Evolutionary conservation across 1,284 basidiomycete genomes (phyloP).

Genomic region (Microbotryomycetes sp.): DNA sequence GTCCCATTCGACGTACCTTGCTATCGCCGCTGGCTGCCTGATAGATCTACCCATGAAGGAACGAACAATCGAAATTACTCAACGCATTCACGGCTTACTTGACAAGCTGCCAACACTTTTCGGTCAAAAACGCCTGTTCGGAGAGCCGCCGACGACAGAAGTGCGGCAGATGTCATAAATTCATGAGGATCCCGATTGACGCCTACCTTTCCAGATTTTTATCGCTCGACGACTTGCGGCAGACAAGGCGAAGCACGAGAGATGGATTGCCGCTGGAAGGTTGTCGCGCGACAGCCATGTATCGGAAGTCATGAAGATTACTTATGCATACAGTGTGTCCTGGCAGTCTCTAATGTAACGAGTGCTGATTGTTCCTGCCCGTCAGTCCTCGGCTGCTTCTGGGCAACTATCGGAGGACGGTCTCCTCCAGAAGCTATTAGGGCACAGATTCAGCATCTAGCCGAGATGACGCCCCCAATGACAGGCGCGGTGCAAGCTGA

Average conservation of each 20-base stretch:
- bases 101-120: conserved; percentile 24
- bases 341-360: neutral
- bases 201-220: conserved; percentile 26
- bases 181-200: too few species aligned
- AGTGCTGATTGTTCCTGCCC: too few species aligned
- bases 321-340: conserved; percentile 25
- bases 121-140: conserved; percentile 25
- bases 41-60: conserved; percentile 17
- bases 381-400: conserved; percentile 29
- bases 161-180: neutral
- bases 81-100: conserved; percentile 10
- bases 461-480: neutral
- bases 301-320: conserved; percentile 27
- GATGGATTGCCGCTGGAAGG: conserved; percentile 22
- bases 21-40: conserved; percentile 26
- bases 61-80: conserved; percentile 14
- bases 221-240: conserved; percentile 20
- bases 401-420: conserved; percentile 19
- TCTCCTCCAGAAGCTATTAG: conserved; percentile 1
- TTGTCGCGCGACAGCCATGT: conserved; percentile 11
- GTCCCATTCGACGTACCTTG: conserved; percentile 31
- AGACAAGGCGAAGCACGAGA: conserved; percentile 24
- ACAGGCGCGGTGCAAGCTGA: neutral
- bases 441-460: conserved; percentile 20
- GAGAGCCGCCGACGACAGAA: conserved; percentile 19